These are phyloP conservation scores for Podochytrium sp. DNA, from an alignment of 192 early-diverging fungal genomes.

Conservation along the genomic window DNA sequence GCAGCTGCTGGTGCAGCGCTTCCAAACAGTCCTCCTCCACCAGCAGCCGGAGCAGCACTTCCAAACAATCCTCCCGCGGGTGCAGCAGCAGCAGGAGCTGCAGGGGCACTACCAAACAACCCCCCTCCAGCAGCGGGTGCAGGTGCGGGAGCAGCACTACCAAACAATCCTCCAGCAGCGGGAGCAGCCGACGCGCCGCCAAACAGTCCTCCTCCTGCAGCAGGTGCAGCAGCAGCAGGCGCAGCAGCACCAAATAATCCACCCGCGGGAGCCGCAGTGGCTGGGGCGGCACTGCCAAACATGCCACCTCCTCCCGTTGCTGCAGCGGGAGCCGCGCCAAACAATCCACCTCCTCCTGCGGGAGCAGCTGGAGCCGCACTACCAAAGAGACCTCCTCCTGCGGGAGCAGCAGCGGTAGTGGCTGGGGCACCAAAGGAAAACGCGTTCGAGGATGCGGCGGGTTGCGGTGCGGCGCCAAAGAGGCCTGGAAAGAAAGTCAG, in stretches of 20 bases:
- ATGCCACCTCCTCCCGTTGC: slow-evolving; percentile 7
- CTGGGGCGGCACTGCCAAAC: slow-evolving; percentile 17
- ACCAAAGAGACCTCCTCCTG: background rate
- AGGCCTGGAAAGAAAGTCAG: too few species aligned
- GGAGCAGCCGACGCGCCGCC: background rate
- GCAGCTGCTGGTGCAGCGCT: slow-evolving; percentile 19
- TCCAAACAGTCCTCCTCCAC: slow-evolving; percentile 13
- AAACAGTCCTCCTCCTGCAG: background rate
- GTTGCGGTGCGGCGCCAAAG: too few species aligned
- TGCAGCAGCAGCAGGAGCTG: background rate
- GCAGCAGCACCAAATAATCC: slow-evolving; percentile 12
- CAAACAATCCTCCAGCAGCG: background rate
- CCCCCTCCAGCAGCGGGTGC: slow-evolving; percentile 16
- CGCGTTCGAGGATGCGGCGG: slow-evolving; percentile 35
- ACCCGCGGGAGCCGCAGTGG: slow-evolving; percentile 9
- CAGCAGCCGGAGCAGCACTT: slow-evolving; percentile 3
- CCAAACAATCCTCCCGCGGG: slow-evolving; percentile 17
- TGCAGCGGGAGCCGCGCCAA: slow-evolving; percentile 20
- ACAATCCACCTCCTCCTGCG: background rate
- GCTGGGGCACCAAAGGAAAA: slow-evolving; percentile 65
- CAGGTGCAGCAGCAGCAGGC: background rate
- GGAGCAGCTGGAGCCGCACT: background rate
- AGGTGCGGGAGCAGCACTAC: background rate
- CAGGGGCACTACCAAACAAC: slow-evolving; percentile 25
- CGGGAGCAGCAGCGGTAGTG: slow-evolving; percentile 32